Evolutionary conservation across 2,329 filamentous ascomycete species (phyloP).

Genomic region (Curvularia eragrostidis): DNA sequence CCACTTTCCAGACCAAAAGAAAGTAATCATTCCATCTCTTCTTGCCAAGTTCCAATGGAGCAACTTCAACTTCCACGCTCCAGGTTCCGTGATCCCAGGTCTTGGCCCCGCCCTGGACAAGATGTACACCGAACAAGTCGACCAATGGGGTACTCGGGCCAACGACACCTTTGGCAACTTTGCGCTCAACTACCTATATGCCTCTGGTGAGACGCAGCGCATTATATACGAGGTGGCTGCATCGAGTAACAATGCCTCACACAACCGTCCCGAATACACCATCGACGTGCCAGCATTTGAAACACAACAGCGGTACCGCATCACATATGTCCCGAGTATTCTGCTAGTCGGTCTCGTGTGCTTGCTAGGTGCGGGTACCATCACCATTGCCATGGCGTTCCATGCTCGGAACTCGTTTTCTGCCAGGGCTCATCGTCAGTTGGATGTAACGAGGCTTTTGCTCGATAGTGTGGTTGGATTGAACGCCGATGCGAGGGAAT

Average conservation of each 20-base stretch:
- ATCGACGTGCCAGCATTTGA: slow-evolving; percentile 7
- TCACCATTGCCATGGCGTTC: background rate
- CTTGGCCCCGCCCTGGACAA: slow-evolving; percentile 5
- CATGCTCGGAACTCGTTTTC: background rate
- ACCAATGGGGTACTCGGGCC: background rate
- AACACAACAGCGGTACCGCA: slow-evolving; percentile 15
- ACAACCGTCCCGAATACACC: slow-evolving; percentile 5
- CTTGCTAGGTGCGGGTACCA: background rate
- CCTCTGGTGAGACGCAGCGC: slow-evolving; percentile 21
- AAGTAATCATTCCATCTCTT: background rate
- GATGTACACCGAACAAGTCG: background rate
- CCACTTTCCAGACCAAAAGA: background rate
- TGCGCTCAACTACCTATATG: slow-evolving; percentile 21
- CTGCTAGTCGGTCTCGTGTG: slow-evolving; percentile 11
- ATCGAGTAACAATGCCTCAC: background rate
- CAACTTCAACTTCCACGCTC: slow-evolving; percentile 11
- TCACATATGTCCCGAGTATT: slow-evolving; percentile 25
- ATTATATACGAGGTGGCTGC: slow-evolving; percentile 24
- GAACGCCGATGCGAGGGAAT: background rate
- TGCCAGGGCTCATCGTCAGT: background rate
- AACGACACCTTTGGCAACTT: slow-evolving; percentile 9
- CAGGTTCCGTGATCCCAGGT: slow-evolving; percentile 3
- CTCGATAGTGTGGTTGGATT: slow-evolving; percentile 4
- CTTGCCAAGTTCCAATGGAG: slow-evolving; percentile 4
- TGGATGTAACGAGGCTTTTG: slow-evolving; percentile 4